These are phyloP conservation scores for Tetrapisispora taiwanensis DNA, from an alignment of 805 yeast species.

Conservation along the genomic window DNA sequence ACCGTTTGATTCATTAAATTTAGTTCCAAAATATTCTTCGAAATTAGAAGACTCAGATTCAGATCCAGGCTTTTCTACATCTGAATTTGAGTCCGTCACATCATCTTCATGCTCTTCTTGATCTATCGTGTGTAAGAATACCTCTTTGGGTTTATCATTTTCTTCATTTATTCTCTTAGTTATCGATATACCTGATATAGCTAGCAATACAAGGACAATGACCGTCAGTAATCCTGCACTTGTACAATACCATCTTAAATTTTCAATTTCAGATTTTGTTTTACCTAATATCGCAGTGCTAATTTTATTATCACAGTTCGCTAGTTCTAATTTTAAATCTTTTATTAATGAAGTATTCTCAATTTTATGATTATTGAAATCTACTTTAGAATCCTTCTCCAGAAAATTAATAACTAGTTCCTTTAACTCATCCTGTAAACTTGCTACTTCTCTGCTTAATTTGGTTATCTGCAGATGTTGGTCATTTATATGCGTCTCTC, in stretches of 20 bases:
- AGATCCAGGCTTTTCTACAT: neutral
- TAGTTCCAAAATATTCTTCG: slow-evolving; percentile 3
- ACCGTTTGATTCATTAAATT: neutral
- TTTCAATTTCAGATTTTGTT: slow-evolving; percentile 77
- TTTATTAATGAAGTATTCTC: slow-evolving; percentile 72
- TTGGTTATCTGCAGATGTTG: slow-evolving; percentile 56
- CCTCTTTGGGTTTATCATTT: slow-evolving; percentile 28
- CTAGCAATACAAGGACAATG: slow-evolving; percentile 49
- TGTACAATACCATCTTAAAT: slow-evolving; percentile 86
- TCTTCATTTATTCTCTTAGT: slow-evolving; percentile 30
- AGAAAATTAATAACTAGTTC: slow-evolving; percentile 47
- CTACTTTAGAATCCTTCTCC: slow-evolving; percentile 72
- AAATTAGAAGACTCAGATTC: slow-evolving; percentile 3
- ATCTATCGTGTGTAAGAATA: slow-evolving; percentile 21
- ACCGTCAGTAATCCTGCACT: slow-evolving; percentile 78
- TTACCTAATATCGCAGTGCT: slow-evolving; percentile 73
- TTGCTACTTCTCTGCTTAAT: slow-evolving; percentile 61
- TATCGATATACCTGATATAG: slow-evolving; percentile 43
- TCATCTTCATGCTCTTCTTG: slow-evolving; percentile 31
- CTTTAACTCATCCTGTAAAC: slow-evolving; percentile 66
- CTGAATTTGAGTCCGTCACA: slow-evolving; percentile 18
- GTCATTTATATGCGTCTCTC: slow-evolving; percentile 62
- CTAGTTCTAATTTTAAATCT: slow-evolving; percentile 56
- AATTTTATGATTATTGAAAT: slow-evolving; percentile 75
- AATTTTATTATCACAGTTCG: slow-evolving; percentile 76